Base-by-base conservation (phyloP, 768 basidiomycete species). In the Leccinum subtestaceum region DNA sequence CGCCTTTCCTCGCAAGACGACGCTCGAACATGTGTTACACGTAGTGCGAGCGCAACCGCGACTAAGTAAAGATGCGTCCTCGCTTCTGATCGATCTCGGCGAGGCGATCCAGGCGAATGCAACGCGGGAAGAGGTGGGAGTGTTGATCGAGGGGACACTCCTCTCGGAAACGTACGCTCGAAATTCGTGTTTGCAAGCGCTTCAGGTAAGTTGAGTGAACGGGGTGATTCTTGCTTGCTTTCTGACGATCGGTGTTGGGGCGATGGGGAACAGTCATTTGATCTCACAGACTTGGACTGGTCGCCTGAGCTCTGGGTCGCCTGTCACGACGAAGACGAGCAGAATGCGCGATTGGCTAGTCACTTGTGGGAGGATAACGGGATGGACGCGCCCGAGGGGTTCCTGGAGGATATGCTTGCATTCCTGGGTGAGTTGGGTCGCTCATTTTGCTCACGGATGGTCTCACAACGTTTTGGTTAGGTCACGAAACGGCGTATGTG, bases 311-410 rank as follows among this genome's bases (percentile, higher is more conserved):
- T 99, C 1, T 92, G 93, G 86, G 80, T 98, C 40, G 90, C 90
- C 4, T 87, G 83, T 55, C 93, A 98, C 64, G 97, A 98, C 59
- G 86, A 85, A 54, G 88, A 90, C 61, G 93, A 94, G 65, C 93
- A 95, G 67, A 98, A 95, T 64, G 86, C 86, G 0, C 80, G 88
- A 52, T 76, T 98, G 43, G 95, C 95, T 15, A 76, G 77, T 23
- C 85, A 87, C 61, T 75, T 92, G 10, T 98, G 95, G 95, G 96
- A 97, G 56, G 97, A 98, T 62, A 98, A 98, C 62, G 95, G 93
- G 4, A 72, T 98, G 38, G 93, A 97, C 66, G 84, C 95, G 10
- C 84, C 89, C 0, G 91, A 93, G 62, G 71, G 72, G 6, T 85
- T 63, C 23, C 71, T 93, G 0, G 68, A 72, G 1, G 78, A 79